Conservation (phyloP, 352 stramenopile species). For the Phytophthora megakarya region DNA sequence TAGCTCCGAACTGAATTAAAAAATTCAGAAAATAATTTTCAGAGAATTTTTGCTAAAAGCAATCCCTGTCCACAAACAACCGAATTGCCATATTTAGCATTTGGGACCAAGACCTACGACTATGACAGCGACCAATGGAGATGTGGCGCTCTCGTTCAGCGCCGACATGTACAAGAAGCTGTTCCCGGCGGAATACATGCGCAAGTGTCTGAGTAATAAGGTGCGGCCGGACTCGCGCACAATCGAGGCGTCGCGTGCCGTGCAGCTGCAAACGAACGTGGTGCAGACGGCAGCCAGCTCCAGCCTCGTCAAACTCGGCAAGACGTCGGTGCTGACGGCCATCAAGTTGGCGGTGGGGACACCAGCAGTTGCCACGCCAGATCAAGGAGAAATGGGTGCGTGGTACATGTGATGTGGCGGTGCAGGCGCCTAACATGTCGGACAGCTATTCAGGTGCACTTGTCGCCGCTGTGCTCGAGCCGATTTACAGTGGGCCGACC, state of each 20-base stretch:
- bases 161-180: constrained; percentile 78
- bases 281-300: constrained; percentile 70
- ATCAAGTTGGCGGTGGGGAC: constrained; percentile 80
- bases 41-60: not conserved
- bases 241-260: constrained; percentile 46
- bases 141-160: constrained; percentile 55
- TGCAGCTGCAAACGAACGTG: constrained; percentile 72
- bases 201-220: constrained; percentile 59
- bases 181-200: constrained; percentile 75
- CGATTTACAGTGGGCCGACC: constrained; percentile 70
- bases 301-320: constrained; percentile 76
- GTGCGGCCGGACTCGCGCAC: constrained; percentile 67
- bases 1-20: too few relatives aligned
- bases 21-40: too few relatives aligned
- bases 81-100: too few relatives aligned
- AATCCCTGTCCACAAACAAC: too few relatives aligned
- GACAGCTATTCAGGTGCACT: constrained; percentile 77
- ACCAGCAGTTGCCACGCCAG: constrained; percentile 64
- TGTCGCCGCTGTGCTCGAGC: constrained; percentile 78
- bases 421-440: constrained; percentile 2
- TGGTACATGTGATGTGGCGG: not conserved
- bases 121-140: constrained; percentile 25
- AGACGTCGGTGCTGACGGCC: constrained; percentile 71
- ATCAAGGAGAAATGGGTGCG: constrained; percentile 78
- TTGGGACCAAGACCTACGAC: not conserved